phyloP scores from a whole-genome alignment of 768 basidiomycete species.

The Suillus tomentosus region DNA sequence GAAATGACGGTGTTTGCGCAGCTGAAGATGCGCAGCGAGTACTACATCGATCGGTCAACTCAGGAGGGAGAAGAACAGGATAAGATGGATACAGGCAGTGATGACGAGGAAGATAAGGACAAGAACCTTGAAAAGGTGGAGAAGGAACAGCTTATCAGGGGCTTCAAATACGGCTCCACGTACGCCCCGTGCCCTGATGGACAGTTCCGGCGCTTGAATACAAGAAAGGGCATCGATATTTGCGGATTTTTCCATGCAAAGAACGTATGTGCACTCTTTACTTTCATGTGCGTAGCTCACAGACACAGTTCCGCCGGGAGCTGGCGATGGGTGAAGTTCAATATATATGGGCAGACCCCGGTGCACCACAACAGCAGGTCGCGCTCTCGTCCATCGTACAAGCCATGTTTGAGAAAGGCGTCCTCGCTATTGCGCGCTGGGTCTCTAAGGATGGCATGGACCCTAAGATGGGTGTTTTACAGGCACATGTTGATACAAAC shows the following conservation, averaged over 20 bases:
- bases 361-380: slow-evolving; percentile 69
- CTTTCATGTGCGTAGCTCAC: slow-evolving; percentile 6
- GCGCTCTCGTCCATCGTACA: slow-evolving; percentile 85
- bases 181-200: slow-evolving; percentile 87
- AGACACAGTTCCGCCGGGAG: slow-evolving; percentile 75
- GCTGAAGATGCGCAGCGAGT: slow-evolving; percentile 52
- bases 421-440: slow-evolving; percentile 83
- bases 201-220: slow-evolving; percentile 74
- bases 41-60: slow-evolving; percentile 51
- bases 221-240: slow-evolving; percentile 84
- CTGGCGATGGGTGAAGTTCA: slow-evolving; percentile 81
- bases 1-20: slow-evolving; percentile 39
- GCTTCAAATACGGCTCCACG: slow-evolving; percentile 89
- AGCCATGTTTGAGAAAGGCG: slow-evolving; percentile 68
- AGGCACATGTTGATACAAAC: slow-evolving; percentile 60
- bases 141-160: slow-evolving; percentile 76
- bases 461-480: slow-evolving; percentile 83
- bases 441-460: slow-evolving; percentile 72
- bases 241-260: slow-evolving; percentile 75
- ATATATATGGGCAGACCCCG: slow-evolving; percentile 80
- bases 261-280: slow-evolving; percentile 48
- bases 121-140: slow-evolving; percentile 58
- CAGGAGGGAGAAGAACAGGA: slow-evolving; percentile 31
- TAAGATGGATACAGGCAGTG: slow-evolving; percentile 32
- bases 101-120: slow-evolving; percentile 36